A percentile compares a stretch with the other conserved stretches of the same genome.
Evolutionary conservation across 345 rosid species (phyloP).

Genomic region (Sisymbrium altissimum): DNA sequence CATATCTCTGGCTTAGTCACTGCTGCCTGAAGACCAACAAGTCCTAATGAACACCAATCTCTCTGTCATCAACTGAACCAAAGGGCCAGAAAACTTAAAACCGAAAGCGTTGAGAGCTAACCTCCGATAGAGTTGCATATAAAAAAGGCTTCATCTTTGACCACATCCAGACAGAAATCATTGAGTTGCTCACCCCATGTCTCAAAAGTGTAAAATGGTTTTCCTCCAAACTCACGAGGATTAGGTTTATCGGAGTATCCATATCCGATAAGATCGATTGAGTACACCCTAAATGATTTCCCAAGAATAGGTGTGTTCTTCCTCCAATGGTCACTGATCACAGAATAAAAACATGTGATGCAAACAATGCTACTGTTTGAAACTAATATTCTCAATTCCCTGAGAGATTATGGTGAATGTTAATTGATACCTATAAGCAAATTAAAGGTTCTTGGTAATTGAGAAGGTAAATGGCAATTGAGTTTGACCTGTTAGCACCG

Average conservation of each 20-base stretch:
- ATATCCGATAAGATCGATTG: constrained; percentile 89
- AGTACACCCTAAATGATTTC: constrained; percentile 61
- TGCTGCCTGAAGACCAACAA: constrained; percentile 95
- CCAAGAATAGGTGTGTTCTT: constrained; percentile 80
- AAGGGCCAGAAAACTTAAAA: neutral
- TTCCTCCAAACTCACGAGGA: constrained; percentile 56
- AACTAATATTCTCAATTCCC: neutral
- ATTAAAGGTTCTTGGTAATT: constrained; percentile 42
- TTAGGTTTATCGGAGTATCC: constrained; percentile 93
- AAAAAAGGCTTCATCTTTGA: constrained; percentile 79
- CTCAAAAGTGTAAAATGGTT: constrained; percentile 77
- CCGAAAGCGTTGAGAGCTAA: constrained; percentile 26
- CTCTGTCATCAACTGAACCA: constrained; percentile 7
- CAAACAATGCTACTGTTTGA: neutral
- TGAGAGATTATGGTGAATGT: neutral
- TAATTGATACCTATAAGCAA: constrained; percentile 50
- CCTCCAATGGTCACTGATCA: constrained; percentile 79
- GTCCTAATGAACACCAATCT: constrained; percentile 42
- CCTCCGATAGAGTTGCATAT: constrained; percentile 97
- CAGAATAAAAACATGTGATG: neutral
- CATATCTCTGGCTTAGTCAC: constrained; percentile 62
- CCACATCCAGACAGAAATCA: constrained; percentile 62
- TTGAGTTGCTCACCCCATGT: constrained; percentile 84
- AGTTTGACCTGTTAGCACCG: constrained; percentile 90
- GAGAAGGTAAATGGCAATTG: constrained; percentile 52